These are phyloP conservation scores for Platismatia glauca DNA, from an alignment of 495 filamentous ascomycete species.

Conservation along the genomic window DNA sequence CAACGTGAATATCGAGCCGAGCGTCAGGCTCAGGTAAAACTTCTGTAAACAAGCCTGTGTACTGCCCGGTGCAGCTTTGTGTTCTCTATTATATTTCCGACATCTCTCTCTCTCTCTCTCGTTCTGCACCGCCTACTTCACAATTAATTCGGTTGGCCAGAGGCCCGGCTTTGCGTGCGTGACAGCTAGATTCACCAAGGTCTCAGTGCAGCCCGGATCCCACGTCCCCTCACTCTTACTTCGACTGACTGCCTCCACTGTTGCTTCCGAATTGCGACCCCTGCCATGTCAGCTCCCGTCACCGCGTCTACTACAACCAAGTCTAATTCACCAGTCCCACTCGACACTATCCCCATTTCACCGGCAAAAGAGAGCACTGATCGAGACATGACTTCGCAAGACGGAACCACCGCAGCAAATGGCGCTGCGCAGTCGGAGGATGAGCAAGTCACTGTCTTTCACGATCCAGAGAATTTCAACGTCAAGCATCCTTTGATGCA, in stretches of 20 bases:
- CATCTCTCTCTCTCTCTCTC: not conserved
- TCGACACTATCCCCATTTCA: slow-evolving; percentile 62
- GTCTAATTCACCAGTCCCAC: slow-evolving; percentile 35
- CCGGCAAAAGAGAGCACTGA: slow-evolving; percentile 15
- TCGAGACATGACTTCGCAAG: slow-evolving; percentile 21
- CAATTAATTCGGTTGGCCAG: no score
- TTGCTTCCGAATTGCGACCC: not conserved
- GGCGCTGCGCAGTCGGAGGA: slow-evolving; percentile 33
- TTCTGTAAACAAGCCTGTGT: not conserved
- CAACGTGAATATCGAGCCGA: not conserved
- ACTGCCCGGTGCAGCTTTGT: not conserved
- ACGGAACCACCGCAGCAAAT: slow-evolving; percentile 30
- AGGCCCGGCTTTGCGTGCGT: no score
- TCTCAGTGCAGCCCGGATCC: not conserved
- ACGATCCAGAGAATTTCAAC: slow-evolving; percentile 96
- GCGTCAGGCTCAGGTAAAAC: not conserved
- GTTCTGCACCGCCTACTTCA: not conserved
- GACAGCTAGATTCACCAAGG: not conserved
- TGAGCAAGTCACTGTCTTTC: slow-evolving; percentile 82
- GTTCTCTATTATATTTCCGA: not conserved
- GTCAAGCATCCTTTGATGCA: slow-evolving; percentile 96
- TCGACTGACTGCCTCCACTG: not conserved
- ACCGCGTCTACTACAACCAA: slow-evolving; percentile 20
- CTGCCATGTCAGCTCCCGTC: slow-evolving; percentile 21
- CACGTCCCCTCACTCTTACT: not conserved